These are phyloP conservation scores for Cyclaneusma minus DNA, from an alignment of 2,329 filamentous ascomycete genomes.

Conservation along the genomic window DNA sequence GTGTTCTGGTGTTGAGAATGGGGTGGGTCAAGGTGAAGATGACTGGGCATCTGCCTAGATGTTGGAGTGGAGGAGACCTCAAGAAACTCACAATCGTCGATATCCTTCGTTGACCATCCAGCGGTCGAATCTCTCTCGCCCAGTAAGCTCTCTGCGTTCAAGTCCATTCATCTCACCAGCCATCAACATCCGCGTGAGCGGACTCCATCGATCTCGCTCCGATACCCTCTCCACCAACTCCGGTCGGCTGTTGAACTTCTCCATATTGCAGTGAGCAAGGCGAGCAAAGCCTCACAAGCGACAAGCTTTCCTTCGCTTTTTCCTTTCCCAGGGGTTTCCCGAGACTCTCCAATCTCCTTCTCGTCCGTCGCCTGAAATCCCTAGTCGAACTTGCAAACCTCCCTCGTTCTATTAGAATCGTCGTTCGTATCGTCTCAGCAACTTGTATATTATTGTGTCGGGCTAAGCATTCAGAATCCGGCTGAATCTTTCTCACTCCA, in stretches of 20 bases:
- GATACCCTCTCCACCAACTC: conserved; percentile 28
- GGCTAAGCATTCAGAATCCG: too few relatives aligned
- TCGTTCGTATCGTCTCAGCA: too few relatives aligned
- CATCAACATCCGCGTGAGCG: conserved; percentile 66
- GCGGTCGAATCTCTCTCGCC: conserved; percentile 59
- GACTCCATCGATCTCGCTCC: conserved; percentile 70
- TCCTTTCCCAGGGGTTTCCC: conserved; percentile 8
- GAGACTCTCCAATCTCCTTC: not conserved
- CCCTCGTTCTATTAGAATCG: too few relatives aligned
- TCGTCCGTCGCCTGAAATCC: not conserved
- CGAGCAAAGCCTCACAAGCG: conserved; percentile 2
- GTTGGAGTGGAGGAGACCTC: not conserved
- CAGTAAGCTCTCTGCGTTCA: conserved; percentile 48
- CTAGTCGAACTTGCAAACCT: too few relatives aligned
- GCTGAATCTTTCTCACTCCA: too few relatives aligned
- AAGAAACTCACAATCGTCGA: conserved; percentile 50
- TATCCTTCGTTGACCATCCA: conserved; percentile 90
- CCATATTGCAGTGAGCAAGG: too few relatives aligned
- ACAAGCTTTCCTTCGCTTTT: conserved; percentile 3
- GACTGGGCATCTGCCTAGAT: not conserved
- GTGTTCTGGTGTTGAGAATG: not conserved
- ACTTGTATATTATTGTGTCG: too few relatives aligned
- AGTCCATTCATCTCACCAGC: conserved; percentile 71
- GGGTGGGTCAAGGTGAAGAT: not conserved
- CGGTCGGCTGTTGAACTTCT: conserved; percentile 5